Evolutionary conservation across 164 flowering plant species (phyloP).

Genomic region (Aristolochia californica): DNA sequence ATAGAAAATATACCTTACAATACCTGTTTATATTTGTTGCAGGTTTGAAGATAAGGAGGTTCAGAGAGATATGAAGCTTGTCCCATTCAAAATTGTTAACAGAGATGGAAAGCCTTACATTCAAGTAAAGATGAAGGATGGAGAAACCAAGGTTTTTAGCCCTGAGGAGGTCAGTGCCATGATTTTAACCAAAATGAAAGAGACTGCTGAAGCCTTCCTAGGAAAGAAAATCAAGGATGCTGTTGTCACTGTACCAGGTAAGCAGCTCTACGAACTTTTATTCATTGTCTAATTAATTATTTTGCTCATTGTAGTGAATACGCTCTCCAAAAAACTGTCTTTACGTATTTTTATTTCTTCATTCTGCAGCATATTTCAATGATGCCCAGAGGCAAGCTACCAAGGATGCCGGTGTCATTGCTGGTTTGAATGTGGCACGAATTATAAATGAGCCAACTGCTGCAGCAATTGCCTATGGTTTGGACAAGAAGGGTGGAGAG

Average conservation of each 20-base stretch:
- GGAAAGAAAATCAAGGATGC: slow-evolving; percentile 96
- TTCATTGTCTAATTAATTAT: background rate
- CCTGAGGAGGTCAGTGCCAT: slow-evolving; percentile 94
- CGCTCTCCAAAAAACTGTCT: background rate
- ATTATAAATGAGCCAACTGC: slow-evolving; percentile 94
- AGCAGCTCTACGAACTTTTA: background rate
- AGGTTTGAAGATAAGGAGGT: slow-evolving; percentile 92
- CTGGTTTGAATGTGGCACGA: slow-evolving; percentile 85
- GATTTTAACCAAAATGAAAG: slow-evolving; percentile 84
- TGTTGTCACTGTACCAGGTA: slow-evolving; percentile 88
- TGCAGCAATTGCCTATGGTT: slow-evolving; percentile 88
- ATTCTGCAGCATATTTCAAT: slow-evolving; percentile 68
- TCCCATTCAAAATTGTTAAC: slow-evolving; percentile 78
- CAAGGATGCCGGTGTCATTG: slow-evolving; percentile 90
- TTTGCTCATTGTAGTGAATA: background rate
- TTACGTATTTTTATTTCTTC: background rate
- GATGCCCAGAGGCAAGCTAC: slow-evolving; percentile 97
- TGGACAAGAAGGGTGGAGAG: slow-evolving; percentile 91
- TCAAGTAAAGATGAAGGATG: slow-evolving; percentile 65
- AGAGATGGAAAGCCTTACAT: slow-evolving; percentile 90
- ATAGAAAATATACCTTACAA: background rate
- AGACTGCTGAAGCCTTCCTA: slow-evolving; percentile 90
- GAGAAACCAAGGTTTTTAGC: slow-evolving; percentile 77
- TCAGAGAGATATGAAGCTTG: slow-evolving; percentile 79
- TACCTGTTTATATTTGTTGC: slow-evolving; percentile 4